These are phyloP conservation scores for Sugiyamaella paludigena DNA, from an alignment of 1,139 yeast species.

Conservation along the genomic window DNA sequence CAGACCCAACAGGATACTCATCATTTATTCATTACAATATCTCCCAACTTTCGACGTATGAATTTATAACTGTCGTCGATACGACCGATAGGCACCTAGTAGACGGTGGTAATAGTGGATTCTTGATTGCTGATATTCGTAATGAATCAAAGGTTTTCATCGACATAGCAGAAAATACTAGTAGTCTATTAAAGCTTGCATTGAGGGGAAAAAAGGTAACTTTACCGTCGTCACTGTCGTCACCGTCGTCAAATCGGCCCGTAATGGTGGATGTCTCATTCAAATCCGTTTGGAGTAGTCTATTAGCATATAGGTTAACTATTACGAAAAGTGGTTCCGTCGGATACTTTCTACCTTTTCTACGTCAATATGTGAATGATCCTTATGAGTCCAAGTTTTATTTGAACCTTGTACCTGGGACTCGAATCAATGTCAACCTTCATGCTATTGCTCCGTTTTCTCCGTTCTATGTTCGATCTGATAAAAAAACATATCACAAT, in stretches of 20 bases:
- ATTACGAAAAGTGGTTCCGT: conserved; percentile 20
- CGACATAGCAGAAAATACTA: conserved; percentile 32
- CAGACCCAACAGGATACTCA: conserved; percentile 17
- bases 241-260: conserved; percentile 40
- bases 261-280: conserved; percentile 49
- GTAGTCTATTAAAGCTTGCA: conserved; percentile 20
- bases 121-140: conserved; percentile 32
- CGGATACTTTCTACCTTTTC: conserved; percentile 52
- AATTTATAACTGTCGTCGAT: conserved; percentile 49
- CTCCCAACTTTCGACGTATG: conserved; percentile 42
- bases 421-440: conserved; percentile 44
- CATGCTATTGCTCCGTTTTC: conserved; percentile 83
- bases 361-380: conserved; percentile 61
- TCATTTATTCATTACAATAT: conserved; percentile 16
- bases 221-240: conserved; percentile 35
- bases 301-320: conserved; percentile 53
- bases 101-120: conserved; percentile 29
- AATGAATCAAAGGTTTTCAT: conserved; percentile 33
- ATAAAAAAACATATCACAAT: conserved; percentile 26
- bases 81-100: conserved; percentile 18
- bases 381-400: conserved; percentile 81
- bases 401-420: conserved; percentile 44
- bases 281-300: conserved; percentile 60
- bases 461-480: conserved; percentile 43
- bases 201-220: conserved; percentile 25